Base-by-base conservation (phyloP, 192 early-diverging fungal species). In the Coemansia sp. region DNA sequence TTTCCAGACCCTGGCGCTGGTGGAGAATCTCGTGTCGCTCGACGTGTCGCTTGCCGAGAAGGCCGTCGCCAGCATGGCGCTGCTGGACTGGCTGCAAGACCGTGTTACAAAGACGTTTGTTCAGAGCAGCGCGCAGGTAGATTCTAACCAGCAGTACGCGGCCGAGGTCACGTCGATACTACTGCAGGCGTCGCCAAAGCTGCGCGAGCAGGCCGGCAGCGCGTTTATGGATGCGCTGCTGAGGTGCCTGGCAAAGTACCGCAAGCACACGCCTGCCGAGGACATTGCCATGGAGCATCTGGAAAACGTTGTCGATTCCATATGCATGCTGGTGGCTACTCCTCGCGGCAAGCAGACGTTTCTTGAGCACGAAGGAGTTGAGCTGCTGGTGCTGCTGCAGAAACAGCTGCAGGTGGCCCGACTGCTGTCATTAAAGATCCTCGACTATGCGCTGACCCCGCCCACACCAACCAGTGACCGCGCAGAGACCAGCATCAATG, bases 211-310 rank as follows among this genome's bases (percentile, higher is more conserved):
- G 14, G 79, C 83, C 21, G 80, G 72, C 12, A 71, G 74, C 4
- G 29, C 21, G 0, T 87, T 89, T 1, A 71, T 94, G 16, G 90
- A 92, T 55, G 71, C 82, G 1, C 61, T 95, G 27, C 72, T 98
- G 22, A 85, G 72, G 38, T 79, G 86, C n/a, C 56, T 93, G 29
- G 69, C 89, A 43, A 60, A 54, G 6, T 89, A 88, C 67, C 80
- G 81, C 32, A 82, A 84, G 54, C 67, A 58, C 31, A 91, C 95
- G 62, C 95, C 97, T 2, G 71, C 76, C 14, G 88, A 92, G 46
- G 84, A 82, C 6, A 92, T 95, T 58, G 95, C 96, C 57, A 79
- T 86, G 35, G 97, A 99, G 60, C 81, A 93, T 73, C 73, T 99
- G 80, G 97, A 97, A 60, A 97, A 95, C 65, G 73, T 92, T 18